phyloP scores from a whole-genome alignment of 345 rosid genomes.

The Chamaenerion angustifolium region DNA sequence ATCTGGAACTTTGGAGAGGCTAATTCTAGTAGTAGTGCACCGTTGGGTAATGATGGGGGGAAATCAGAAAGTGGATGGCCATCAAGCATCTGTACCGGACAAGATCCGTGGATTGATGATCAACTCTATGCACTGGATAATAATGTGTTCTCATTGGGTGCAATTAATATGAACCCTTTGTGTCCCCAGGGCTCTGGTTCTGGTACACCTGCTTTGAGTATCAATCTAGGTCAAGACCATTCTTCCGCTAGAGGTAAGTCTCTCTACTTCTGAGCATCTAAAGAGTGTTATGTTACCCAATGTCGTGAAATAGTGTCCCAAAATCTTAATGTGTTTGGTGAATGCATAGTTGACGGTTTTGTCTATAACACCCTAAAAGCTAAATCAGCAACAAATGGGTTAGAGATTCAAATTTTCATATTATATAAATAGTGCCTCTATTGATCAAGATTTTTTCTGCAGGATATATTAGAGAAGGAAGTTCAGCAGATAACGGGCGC shows the following conservation, averaged over 20 bases:
- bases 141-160: conserved; percentile 13
- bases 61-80: conserved; percentile 34
- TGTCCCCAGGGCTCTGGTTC: conserved; percentile 29
- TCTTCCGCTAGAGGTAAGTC: conserved; percentile 22
- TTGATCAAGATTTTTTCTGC: conserved; percentile 1
- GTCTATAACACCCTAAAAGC: too few species aligned
- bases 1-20: conserved; percentile 36
- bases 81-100: conserved; percentile 14
- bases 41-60: conserved; percentile 23
- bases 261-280: conserved; percentile 23
- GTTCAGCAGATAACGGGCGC: conserved; percentile 45
- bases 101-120: conserved; percentile 28
- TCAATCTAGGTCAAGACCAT: conserved; percentile 43
- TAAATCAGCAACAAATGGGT: too few species aligned
- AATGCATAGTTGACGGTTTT: too few species aligned
- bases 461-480: conserved; percentile 31
- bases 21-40: conserved; percentile 34
- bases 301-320: too few species aligned
- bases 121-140: conserved; percentile 18
- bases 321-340: too few species aligned
- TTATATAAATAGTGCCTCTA: too few species aligned
- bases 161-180: conserved; percentile 22
- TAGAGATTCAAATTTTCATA: too few species aligned
- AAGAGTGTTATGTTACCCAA: background rate
- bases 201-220: conserved; percentile 22